These are phyloP conservation scores for Xanthoparmelia taractica DNA, from an alignment of 495 filamentous ascomycete species.

Conservation along the genomic window DNA sequence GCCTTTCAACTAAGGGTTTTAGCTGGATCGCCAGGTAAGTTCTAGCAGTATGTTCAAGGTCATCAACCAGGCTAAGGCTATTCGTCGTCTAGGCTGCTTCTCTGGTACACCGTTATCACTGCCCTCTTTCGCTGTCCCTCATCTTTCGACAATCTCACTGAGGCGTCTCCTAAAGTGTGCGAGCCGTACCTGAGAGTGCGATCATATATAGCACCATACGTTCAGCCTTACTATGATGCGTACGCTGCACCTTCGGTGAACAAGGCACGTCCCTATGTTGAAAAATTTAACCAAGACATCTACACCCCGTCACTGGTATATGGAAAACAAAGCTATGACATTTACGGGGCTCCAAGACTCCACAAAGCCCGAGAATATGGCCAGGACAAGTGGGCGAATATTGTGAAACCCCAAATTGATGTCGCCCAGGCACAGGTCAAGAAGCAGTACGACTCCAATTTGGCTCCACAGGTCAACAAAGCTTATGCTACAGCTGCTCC, in stretches of 20 bases:
- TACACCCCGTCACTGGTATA: constrained; percentile 58
- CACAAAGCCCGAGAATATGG: constrained; percentile 55
- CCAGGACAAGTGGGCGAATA: constrained; percentile 67
- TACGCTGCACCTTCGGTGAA: constrained; percentile 81
- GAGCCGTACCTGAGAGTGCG: constrained; percentile 69
- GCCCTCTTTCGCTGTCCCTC: constrained; percentile 77
- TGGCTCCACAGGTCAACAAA: constrained; percentile 68
- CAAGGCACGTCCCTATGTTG: constrained; percentile 64
- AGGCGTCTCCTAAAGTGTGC: constrained; percentile 71
- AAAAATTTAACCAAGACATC: constrained; percentile 55
- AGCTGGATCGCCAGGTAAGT: constrained; percentile 57
- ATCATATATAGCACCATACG: constrained; percentile 61
- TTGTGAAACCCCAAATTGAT: constrained; percentile 63
- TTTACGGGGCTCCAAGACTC: constrained; percentile 72
- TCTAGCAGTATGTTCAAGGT: neutral
- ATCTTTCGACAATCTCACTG: constrained; percentile 53
- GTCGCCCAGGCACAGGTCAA: constrained; percentile 51
- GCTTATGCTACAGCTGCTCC: constrained; percentile 51
- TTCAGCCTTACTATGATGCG: constrained; percentile 77
- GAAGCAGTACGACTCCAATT: constrained; percentile 55
- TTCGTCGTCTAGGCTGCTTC: constrained; percentile 50
- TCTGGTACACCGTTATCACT: constrained; percentile 80
- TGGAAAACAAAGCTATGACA: constrained; percentile 53
- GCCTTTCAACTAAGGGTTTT: constrained; percentile 44
- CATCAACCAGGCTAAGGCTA: constrained; percentile 6